Conservation (phyloP, 2,329 filamentous ascomycete genomes). For the Epichloe elymi region DNA sequence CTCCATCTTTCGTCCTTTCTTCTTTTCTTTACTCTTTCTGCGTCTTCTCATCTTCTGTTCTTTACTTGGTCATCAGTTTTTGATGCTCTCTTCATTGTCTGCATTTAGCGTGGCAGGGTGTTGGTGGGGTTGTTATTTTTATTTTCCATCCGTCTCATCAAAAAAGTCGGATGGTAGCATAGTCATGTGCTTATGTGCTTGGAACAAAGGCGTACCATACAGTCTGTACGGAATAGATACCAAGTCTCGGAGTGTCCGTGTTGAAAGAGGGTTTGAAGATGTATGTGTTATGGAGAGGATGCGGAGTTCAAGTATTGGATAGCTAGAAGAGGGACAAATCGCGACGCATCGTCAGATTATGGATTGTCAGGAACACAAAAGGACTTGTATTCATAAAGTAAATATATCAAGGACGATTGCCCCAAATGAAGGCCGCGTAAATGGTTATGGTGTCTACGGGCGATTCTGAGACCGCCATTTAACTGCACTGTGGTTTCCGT, state of each 20-base stretch:
- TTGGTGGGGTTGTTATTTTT: background rate
- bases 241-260: background rate
- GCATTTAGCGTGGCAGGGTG: slow-evolving; percentile 1
- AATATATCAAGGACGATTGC: background rate
- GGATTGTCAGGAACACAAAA: background rate
- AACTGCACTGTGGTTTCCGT: background rate
- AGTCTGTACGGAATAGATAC: background rate
- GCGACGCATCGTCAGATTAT: background rate
- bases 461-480: background rate
- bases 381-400: background rate
- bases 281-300: background rate
- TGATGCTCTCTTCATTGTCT: background rate
- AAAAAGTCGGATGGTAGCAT: background rate
- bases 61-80: background rate
- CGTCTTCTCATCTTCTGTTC: background rate
- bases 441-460: background rate
- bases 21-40: background rate
- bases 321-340: background rate
- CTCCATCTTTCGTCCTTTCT: background rate
- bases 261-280: background rate
- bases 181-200: background rate
- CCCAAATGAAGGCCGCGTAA: background rate
- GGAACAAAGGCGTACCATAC: background rate
- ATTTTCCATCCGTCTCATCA: background rate
- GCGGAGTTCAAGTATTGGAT: background rate